Evolutionary conservation across 2,329 filamentous ascomycete species (phyloP).

Genomic region (Fusarium pseudoanthophilum): DNA sequence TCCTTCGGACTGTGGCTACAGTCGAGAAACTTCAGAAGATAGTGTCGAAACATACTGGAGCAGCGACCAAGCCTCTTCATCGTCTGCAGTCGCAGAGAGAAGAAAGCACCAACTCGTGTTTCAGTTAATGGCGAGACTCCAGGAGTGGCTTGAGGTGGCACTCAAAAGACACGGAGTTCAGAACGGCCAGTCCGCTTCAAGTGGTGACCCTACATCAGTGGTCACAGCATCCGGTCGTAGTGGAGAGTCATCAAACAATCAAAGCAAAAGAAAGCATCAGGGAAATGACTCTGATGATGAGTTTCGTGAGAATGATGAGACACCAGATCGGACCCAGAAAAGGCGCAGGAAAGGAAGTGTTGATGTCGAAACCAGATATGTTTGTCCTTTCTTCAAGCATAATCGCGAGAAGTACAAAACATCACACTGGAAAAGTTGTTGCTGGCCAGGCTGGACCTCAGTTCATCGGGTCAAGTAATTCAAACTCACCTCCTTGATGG

Average conservation of each 20-base stretch:
- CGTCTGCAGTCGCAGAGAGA: not conserved
- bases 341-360: not conserved
- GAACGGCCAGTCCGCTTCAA: not conserved
- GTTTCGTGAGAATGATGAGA: not conserved
- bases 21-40: not conserved
- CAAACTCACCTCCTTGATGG: fast-evolving
- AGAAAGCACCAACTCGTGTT: not conserved
- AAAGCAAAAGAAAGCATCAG: not conserved
- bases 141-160: not conserved
- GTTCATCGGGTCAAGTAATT: constrained; percentile 1
- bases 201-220: not conserved
- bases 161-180: fast-evolving
- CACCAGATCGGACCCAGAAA: not conserved
- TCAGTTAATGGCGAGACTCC: not conserved
- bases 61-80: not conserved
- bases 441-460: not conserved
- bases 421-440: constrained; percentile 2
- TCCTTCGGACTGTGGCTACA: too few relatives aligned
- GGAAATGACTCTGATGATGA: not conserved
- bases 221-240: fast-evolving
- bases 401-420: not conserved
- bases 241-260: not conserved
- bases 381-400: constrained; percentile 3
- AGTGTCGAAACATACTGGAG: not conserved
- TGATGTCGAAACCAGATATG: not conserved